Percentiles rank a stretch among this genome's conserved stretches.
Evolutionary conservation across 106 monocot species (phyloP).

Genomic region (Dioscorea zingiberensis): DNA sequence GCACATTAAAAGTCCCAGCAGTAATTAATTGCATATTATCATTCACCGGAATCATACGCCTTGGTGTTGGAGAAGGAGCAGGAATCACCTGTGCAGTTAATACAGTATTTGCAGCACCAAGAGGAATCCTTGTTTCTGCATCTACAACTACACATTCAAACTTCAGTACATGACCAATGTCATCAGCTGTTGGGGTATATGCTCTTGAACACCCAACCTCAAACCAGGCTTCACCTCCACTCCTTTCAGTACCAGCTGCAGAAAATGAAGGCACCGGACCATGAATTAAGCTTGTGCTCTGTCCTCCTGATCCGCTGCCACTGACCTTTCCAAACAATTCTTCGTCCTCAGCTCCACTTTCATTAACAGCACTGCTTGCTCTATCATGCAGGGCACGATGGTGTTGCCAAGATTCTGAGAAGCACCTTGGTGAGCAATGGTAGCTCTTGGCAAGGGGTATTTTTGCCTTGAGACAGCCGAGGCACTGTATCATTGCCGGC

Average conservation of each 20-base stretch:
- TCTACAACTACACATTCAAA: constrained; percentile 86
- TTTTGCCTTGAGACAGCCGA: constrained; percentile 87
- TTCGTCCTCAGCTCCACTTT: constrained; percentile 85
- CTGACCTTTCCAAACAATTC: constrained; percentile 66
- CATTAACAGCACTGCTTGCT: constrained; percentile 54
- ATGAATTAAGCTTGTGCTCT: constrained; percentile 55
- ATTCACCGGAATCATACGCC: constrained; percentile 74
- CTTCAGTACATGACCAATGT: constrained; percentile 84
- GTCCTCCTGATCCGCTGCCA: constrained; percentile 54
- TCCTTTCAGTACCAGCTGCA: constrained; percentile 36
- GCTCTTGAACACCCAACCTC: constrained; percentile 76
- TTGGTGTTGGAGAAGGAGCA: constrained; percentile 79
- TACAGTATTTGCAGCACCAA: constrained; percentile 51
- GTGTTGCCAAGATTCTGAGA: constrained; percentile 95
- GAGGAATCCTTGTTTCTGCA: constrained; percentile 53
- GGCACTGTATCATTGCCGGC: constrained; percentile 84
- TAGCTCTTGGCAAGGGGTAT: constrained; percentile 78
- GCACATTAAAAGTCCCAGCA: constrained; percentile 74
- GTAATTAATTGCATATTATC: constrained; percentile 40
- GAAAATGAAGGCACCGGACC: constrained; percentile 58
- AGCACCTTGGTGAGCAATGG: constrained; percentile 88
- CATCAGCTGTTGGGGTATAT: constrained; percentile 90
- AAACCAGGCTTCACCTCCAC: constrained; percentile 73
- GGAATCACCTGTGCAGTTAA: constrained; percentile 93
- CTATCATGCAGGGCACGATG: constrained; percentile 90